phyloP scores from a whole-genome alignment of 2,329 filamentous ascomycete species.

The Cordyceps tenuipes region DNA sequence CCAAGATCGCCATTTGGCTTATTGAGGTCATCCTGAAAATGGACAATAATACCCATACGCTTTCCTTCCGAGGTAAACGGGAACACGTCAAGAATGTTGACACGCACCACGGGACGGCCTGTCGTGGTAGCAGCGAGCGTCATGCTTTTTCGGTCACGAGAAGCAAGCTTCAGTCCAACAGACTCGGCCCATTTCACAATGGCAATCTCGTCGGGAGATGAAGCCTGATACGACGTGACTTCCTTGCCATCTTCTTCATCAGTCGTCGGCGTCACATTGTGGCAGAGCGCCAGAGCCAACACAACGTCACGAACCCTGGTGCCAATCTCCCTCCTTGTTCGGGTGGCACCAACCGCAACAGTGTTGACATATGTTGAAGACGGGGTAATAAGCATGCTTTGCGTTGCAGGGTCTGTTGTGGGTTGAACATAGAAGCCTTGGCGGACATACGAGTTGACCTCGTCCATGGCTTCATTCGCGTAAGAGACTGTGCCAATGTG shows the following conservation, averaged over 20 bases:
- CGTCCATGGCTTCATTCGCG: constrained; percentile 97
- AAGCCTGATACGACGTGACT: constrained; percentile 86
- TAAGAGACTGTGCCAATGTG: constrained; percentile 98
- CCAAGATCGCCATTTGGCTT: constrained; percentile 41
- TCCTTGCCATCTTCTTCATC: constrained; percentile 74
- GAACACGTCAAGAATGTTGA: constrained; percentile 87
- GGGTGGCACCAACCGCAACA: constrained; percentile 56
- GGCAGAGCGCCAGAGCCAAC: constrained; percentile 82
- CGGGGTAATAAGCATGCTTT: constrained; percentile 58
- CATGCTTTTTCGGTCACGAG: constrained; percentile 83
- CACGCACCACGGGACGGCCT: constrained; percentile 67
- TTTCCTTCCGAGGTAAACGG: constrained; percentile 98
- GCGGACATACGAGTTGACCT: constrained; percentile 76
- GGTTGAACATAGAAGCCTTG: constrained; percentile 64
- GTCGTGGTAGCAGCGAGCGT: constrained; percentile 68
- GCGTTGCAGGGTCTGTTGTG: constrained; percentile 35
- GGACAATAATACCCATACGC: constrained; percentile 93
- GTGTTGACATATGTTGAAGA: constrained; percentile 61
- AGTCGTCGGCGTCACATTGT: constrained; percentile 81
- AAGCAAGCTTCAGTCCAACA: constrained; percentile 74
- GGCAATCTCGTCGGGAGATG: constrained; percentile 94
- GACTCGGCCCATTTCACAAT: constrained; percentile 94
- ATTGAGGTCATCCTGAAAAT: constrained; percentile 57
- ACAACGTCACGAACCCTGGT: constrained; percentile 89
- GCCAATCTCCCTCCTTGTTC: constrained; percentile 87